Base-by-base conservation (phyloP, 169 alveolate genomes). In the Plasmodium gaboni region DNA sequence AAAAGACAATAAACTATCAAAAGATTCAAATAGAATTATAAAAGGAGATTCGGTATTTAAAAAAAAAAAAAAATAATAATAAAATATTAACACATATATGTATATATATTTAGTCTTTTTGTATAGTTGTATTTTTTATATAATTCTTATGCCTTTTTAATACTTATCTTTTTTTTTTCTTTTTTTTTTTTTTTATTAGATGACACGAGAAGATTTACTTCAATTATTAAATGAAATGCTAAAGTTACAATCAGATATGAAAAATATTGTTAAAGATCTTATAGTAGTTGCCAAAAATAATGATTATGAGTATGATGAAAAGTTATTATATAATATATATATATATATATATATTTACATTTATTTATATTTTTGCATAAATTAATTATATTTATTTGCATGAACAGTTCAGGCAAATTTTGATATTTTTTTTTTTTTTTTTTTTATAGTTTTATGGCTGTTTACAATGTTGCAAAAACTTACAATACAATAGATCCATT, bases 191-290 rank as follows among this genome's bases (percentile, higher is more conserved):
- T 32, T 32, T 32, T 32, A 32, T 32, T 50, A 89, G 91, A 92
- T 93, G 94, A 61, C 95, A 2, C 44, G 92, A 44, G 89, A 68
- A 44, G 96, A 91, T 57, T 83, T 88, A 22, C 73, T 93, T 9
- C 94, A 93, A 15, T 88, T 93, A 60, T 73, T 93, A 46, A 83
- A 88, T 32, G 93, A 89, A 73, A 93, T 93, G 91, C 83, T 91
- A 26, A 91, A 69, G 48, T 68, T 92, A 42, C 97, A 95, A 67
- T 93, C 95, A 32, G 88, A 89, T 65, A 88, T 94, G 42, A 95
- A 94, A 90, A 86, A 80, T 42, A 65, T 95, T 24, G 92, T 95
- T 85, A 70, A 76, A 51, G 57, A 63, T 9, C 61, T 95, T 48
- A 92, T 92, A 46, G 85, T 61, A 42, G 94, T 80, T 9, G 61